Evolutionary conservation across 371 early-diverging fungal species (phyloP).

Genomic region (Mortierella sp.): DNA sequence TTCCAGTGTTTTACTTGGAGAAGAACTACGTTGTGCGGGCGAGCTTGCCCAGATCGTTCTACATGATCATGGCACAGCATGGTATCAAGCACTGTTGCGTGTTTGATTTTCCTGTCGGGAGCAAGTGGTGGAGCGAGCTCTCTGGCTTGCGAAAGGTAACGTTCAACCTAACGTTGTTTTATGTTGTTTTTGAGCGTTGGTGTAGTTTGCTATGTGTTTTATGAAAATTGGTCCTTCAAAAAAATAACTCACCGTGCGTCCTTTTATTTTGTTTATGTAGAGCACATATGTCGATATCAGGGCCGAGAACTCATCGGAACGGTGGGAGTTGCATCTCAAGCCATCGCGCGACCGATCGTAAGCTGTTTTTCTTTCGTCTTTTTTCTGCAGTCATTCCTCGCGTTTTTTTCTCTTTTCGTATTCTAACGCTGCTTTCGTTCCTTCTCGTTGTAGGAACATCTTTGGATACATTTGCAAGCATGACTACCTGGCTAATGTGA

Average conservation of each 20-base stretch:
- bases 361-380: no score
- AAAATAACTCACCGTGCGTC: background rate
- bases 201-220: background rate
- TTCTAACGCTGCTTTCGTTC: background rate
- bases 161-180: background rate
- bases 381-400: background rate
- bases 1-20: conserved; percentile 64
- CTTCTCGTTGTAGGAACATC: conserved; percentile 55
- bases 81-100: conserved; percentile 71
- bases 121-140: conserved; percentile 62
- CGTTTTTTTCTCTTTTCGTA: background rate
- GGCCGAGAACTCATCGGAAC: conserved; percentile 63
- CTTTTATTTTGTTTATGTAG: conserved; percentile 29
- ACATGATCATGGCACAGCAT: conserved; percentile 70
- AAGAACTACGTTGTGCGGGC: conserved; percentile 67
- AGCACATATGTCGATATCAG: conserved; percentile 66
- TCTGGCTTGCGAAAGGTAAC: conserved; percentile 61
- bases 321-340: conserved; percentile 83
- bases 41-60: conserved; percentile 74
- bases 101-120: conserved; percentile 69
- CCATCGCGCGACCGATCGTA: conserved; percentile 74
- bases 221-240: background rate
- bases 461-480: conserved; percentile 80
- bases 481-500: conserved; percentile 63
- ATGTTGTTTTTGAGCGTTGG: background rate